Evolutionary conservation across 108 stramenopile species (phyloP).

Genomic region (Skeletonema marinoi): DNA sequence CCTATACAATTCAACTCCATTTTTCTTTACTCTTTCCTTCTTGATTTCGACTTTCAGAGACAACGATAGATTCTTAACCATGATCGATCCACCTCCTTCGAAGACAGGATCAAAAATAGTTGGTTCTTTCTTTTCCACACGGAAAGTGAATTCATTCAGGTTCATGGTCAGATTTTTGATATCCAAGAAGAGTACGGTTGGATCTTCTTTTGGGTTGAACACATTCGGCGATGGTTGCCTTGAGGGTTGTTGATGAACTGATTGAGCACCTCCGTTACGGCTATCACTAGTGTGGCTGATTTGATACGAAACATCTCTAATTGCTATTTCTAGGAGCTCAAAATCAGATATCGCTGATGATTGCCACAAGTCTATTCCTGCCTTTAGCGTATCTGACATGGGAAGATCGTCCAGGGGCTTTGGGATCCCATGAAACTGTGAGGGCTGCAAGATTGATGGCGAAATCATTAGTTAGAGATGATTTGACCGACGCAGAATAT

Average conservation of each 20-base stretch:
- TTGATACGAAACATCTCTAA: conserved; percentile 79
- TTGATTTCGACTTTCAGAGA: conserved; percentile 73
- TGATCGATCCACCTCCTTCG: conserved; percentile 68
- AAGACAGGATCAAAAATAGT: conserved; percentile 88
- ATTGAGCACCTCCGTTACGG: conserved; percentile 35
- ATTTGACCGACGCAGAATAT: neutral
- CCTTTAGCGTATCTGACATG: conserved; percentile 69
- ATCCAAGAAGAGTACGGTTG: conserved; percentile 76
- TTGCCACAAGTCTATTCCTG: conserved; percentile 84
- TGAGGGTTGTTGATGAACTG: neutral
- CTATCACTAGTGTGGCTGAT: conserved; percentile 59
- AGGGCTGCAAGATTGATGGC: conserved; percentile 6
- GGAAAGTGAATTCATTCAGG: conserved; percentile 71
- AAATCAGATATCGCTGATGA: conserved; percentile 83
- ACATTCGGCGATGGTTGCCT: conserved; percentile 22
- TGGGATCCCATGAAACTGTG: conserved; percentile 25
- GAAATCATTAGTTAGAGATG: neutral
- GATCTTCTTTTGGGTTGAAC: conserved; percentile 75
- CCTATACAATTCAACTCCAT: conserved; percentile 33
- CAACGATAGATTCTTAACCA: conserved; percentile 76
- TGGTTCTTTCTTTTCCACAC: conserved; percentile 72
- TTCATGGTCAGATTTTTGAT: conserved; percentile 76
- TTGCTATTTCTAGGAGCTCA: conserved; percentile 80
- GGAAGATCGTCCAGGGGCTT: conserved; percentile 66
- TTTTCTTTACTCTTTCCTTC: conserved; percentile 51